phyloP scores from a whole-genome alignment of 1,284 basidiomycete species.

The Irpex sp. region DNA sequence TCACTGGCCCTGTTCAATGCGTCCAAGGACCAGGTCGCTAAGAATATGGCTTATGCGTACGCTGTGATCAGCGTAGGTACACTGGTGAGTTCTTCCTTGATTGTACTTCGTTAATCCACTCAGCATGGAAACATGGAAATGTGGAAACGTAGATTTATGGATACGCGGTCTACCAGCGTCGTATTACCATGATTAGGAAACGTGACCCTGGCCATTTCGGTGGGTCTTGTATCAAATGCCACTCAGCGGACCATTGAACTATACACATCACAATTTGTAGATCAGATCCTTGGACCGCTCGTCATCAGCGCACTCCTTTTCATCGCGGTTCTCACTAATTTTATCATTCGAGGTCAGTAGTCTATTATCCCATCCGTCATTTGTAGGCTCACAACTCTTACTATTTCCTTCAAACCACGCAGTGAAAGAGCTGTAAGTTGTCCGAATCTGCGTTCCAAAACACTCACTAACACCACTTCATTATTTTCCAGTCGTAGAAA shows the following conservation, averaged over 20 bases:
- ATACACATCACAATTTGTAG: constrained; percentile 35
- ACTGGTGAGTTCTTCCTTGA: constrained; percentile 39
- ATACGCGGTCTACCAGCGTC: constrained; percentile 82
- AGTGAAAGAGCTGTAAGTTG: constrained; percentile 45
- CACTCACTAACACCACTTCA: background rate
- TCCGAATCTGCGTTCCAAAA: background rate
- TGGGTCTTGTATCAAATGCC: constrained; percentile 31
- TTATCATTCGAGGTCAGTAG: constrained; percentile 72
- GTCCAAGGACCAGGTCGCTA: constrained; percentile 71
- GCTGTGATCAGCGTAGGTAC: constrained; percentile 73
- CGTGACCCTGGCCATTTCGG: constrained; percentile 92
- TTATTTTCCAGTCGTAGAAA: constrained; percentile 26
- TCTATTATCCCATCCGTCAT: background rate
- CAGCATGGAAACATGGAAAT: background rate
- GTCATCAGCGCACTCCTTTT: constrained; percentile 80
- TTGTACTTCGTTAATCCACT: constrained; percentile 2
- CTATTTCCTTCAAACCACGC: background rate
- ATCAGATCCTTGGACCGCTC: constrained; percentile 77
- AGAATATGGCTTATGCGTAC: constrained; percentile 83
- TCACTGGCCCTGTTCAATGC: constrained; percentile 88
- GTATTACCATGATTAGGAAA: constrained; percentile 88
- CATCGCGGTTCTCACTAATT: constrained; percentile 83
- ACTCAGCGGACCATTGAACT: background rate
- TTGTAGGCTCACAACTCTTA: background rate
- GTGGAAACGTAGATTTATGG: constrained; percentile 69